A percentile compares a stretch with the other conserved stretches of the same genome.
phyloP scores from a whole-genome alignment of 352 stramenopile genomes.

The Phytophthora meadii region DNA sequence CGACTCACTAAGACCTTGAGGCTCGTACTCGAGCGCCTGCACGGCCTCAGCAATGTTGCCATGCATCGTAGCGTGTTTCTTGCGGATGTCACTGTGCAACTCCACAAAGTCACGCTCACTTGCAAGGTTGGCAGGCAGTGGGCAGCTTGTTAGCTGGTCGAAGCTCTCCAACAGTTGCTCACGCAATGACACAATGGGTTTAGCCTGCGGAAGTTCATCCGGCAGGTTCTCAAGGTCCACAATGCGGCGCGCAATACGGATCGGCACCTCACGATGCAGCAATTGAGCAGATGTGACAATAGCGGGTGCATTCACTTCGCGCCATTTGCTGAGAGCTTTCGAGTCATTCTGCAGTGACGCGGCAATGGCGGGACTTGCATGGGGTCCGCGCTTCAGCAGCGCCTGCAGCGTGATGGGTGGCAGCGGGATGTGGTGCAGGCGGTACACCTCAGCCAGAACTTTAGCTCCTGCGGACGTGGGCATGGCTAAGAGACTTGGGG shows the following conservation, averaged over 20 bases:
- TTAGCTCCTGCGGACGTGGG: conserved; percentile 56
- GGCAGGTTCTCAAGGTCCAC: conserved; percentile 87
- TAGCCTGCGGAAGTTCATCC: conserved; percentile 63
- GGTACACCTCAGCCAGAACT: conserved; percentile 83
- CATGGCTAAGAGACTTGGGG: conserved; percentile 26
- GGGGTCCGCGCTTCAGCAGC: conserved; percentile 72
- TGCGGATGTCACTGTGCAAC: conserved; percentile 63
- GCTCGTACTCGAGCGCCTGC: conserved; percentile 61
- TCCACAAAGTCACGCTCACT: conserved; percentile 66
- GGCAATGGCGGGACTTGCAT: conserved; percentile 50
- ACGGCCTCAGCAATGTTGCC: conserved; percentile 71
- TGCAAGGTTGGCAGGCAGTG: conserved; percentile 63
- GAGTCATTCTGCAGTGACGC: conserved; percentile 62
- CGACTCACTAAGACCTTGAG: conserved; percentile 58
- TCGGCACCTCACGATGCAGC: conserved; percentile 81
- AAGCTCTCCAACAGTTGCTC: conserved; percentile 76
- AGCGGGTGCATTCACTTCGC: conserved; percentile 65
- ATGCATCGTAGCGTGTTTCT: conserved; percentile 78
- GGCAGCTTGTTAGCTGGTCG: conserved; percentile 70
- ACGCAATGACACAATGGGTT: conserved; percentile 68
- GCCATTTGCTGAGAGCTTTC: conserved; percentile 59
- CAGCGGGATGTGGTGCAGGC: conserved; percentile 82
- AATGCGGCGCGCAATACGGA: conserved; percentile 80
- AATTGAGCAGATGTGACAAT: conserved; percentile 85
- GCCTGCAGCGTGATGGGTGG: conserved; percentile 83